Percentiles rank a stretch among this genome's conserved stretches.
Conservation (phyloP, 139 green algal species). For the Coelastrella sp. region DNA sequence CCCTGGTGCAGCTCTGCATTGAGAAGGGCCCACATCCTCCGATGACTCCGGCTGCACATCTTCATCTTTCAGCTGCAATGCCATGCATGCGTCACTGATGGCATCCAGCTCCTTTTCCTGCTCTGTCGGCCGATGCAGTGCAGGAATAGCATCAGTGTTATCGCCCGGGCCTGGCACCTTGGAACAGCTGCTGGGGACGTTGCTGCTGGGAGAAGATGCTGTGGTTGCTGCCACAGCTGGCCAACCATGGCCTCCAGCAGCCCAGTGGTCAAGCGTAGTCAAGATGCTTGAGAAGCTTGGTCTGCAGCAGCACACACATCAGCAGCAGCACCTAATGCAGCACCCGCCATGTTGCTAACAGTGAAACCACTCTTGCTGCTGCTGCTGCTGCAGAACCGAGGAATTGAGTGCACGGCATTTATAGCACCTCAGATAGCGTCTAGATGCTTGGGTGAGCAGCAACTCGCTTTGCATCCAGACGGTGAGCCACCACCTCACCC, state of each 20-base stretch:
- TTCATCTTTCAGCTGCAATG: too few relatives aligned
- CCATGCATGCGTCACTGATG: too few relatives aligned
- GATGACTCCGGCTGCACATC: too few relatives aligned
- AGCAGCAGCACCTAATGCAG: not conserved
- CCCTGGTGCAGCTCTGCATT: too few relatives aligned
- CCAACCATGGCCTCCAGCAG: slow-evolving; percentile 24
- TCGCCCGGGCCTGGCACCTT: too few relatives aligned
- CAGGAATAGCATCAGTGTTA: not conserved
- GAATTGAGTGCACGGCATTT: not conserved
- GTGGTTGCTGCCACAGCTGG: not conserved
- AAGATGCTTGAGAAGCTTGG: slow-evolving; percentile 32
- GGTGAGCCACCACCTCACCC: not conserved
- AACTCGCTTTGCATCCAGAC: not conserved
- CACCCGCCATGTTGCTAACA: not conserved
- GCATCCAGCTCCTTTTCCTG: too few relatives aligned
- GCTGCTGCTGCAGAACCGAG: not conserved
- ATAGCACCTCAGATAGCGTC: not conserved
- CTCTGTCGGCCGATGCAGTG: not conserved
- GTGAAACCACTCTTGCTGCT: not conserved
- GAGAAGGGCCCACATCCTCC: too few relatives aligned
- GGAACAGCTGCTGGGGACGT: too few relatives aligned
- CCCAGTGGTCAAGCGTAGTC: slow-evolving; percentile 2
- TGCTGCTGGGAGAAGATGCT: not conserved
- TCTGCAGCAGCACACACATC: slow-evolving; percentile 13
- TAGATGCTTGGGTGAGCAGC: not conserved